Evolutionary conservation across 2,329 filamentous ascomycete genomes (phyloP), one percentile per base, ranked within the genome.

Genomic region (Alternaria triticina): DNA sequence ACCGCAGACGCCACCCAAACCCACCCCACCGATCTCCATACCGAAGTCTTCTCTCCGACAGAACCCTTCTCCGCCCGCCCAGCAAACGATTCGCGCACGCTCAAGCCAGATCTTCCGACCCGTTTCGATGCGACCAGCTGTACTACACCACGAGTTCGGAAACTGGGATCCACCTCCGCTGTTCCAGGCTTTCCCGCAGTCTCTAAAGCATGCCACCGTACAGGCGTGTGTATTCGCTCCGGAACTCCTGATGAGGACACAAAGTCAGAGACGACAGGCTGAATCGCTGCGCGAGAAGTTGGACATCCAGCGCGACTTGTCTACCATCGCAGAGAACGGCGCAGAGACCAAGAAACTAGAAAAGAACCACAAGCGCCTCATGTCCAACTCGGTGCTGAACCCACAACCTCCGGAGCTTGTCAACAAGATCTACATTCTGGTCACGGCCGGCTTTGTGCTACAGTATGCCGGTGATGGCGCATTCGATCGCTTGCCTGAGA

Each of bases 181-280:
- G 12, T 96, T 94, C 77, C 91, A 97, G 77, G 93, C 92, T 12
- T 97, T 94, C 76, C 91, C 92, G 0, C 94, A 97, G 79, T 89
- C 93, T 3, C 86, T 93, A 69, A 94, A 91, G 73, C 88, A 96
- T 77, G 89, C 88, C 11, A 88, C 86, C 15, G 83, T 97, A 4
- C 86, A 89, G 25, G 86, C 91, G 15, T 90, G 90, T 40, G 87
- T 86, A 2, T 80, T 91, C 11, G 88, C 91, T 1, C 86, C 90
- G 2, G 94, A 96, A 64, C 81, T 86, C 1, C 87, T 96, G 50
- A 77, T 93, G 54, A 87, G 90, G 36, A 63, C 81, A 87, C 66
- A 85, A 66, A 81, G 79, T 51, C 87, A 88, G 66, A 85, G 86
- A 55, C 83, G 84, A 63, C 86, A 85, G 64, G 82, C 80, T 57